Evolutionary conservation across 495 filamentous ascomycete species (phyloP).

Genomic region (Penicillium arizonense): DNA sequence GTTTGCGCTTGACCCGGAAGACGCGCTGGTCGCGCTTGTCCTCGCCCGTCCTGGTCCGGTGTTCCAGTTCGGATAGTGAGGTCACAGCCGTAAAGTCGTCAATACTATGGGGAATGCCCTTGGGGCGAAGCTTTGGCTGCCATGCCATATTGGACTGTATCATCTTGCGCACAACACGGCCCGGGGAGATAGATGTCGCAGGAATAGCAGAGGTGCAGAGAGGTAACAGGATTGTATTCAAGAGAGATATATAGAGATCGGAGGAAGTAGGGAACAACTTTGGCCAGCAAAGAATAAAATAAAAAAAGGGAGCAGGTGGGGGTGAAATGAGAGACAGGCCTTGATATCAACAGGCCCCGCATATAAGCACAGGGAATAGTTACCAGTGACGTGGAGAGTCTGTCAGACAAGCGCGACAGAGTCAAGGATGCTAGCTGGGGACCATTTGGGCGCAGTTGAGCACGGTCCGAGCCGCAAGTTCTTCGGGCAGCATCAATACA

Average conservation of each 20-base stretch:
- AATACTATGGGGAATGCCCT: conserved; percentile 41
- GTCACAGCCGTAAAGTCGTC: conserved; percentile 34
- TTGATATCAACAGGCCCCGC: conserved; percentile 15
- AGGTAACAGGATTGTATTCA: not conserved
- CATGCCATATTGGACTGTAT: conserved; percentile 32
- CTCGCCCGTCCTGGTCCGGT: conserved; percentile 28
- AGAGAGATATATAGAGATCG: conserved; percentile 3
- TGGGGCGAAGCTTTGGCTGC: conserved; percentile 45
- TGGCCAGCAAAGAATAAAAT: conserved; percentile 12
- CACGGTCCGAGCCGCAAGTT: conserved; percentile 27
- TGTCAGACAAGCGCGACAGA: not conserved
- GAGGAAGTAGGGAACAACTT: conserved; percentile 8
- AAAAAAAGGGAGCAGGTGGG: conserved; percentile 22
- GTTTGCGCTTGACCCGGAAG: conserved; percentile 50
- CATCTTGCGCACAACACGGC: conserved; percentile 3
- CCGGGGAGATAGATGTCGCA: conserved; percentile 1
- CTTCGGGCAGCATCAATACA: conserved; percentile 17
- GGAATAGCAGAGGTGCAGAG: not conserved
- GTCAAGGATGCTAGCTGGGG: not conserved
- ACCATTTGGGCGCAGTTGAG: not conserved
- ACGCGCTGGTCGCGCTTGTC: conserved; percentile 46
- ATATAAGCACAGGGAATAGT: not conserved
- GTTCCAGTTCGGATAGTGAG: conserved; percentile 34
- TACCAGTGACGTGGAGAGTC: conserved; percentile 3
- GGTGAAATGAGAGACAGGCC: conserved; percentile 11